These are phyloP conservation scores for Dactylellina sp. DNA, from an alignment of 2,329 filamentous ascomycete species.

Conservation along the genomic window DNA sequence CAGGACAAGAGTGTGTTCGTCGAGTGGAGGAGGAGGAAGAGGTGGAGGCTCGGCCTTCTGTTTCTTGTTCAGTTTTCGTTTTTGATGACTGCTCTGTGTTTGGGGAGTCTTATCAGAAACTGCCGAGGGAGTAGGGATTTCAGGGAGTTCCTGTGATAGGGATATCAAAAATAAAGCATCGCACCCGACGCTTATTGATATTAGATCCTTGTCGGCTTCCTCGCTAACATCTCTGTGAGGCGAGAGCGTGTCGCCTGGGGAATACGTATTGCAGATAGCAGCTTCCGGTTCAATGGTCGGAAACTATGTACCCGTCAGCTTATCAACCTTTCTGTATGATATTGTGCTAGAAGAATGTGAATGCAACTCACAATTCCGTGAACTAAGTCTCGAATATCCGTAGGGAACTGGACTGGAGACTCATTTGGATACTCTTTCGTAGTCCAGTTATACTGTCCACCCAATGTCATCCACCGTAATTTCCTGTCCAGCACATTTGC, in stretches of 20 bases:
- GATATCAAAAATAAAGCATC: constrained; percentile 89
- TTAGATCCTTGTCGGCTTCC: constrained; percentile 78
- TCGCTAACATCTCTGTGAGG: constrained; percentile 95
- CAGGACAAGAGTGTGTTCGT: constrained; percentile 69
- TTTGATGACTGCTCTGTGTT: constrained; percentile 21
- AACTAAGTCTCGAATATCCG: constrained; percentile 77
- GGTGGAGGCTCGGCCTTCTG: constrained; percentile 43
- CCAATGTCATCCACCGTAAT: constrained; percentile 92
- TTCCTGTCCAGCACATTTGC: constrained; percentile 79
- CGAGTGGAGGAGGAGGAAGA: constrained; percentile 40
- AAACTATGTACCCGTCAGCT: constrained; percentile 71
- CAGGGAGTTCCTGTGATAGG: constrained; percentile 63
- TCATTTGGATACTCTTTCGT: constrained; percentile 79
- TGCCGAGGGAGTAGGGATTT: background rate
- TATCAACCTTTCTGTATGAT: background rate
- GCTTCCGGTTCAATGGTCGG: constrained; percentile 83
- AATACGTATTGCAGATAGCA: constrained; percentile 94
- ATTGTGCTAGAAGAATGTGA: background rate
- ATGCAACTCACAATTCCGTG: constrained; percentile 27
- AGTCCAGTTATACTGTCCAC: constrained; percentile 97
- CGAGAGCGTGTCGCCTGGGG: constrained; percentile 88
- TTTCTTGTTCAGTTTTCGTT: constrained; percentile 61
- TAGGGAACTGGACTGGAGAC: constrained; percentile 78
- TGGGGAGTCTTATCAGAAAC: background rate
- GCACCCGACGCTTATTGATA: constrained; percentile 89